A percentile compares a stretch with the other conserved stretches of the same genome.
Evolutionary conservation across 139 green algal species (phyloP).

Genomic region (Edaphochlamys debaryana): DNA sequence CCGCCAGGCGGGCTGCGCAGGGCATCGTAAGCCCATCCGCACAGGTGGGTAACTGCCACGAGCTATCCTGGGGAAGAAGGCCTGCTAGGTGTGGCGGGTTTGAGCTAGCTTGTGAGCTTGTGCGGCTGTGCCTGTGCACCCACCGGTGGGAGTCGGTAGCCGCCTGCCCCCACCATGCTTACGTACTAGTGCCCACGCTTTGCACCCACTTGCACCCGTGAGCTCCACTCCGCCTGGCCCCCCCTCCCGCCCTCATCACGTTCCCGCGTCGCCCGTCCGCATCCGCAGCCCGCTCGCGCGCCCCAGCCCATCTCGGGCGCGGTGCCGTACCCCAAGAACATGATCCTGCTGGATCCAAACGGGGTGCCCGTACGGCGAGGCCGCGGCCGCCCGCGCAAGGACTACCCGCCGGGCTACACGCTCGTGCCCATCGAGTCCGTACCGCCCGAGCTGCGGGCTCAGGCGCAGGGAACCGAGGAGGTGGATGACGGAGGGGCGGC

Average conservation of each 20-base stretch:
- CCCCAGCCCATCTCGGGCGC: background rate
- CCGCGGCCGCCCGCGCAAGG: slow-evolving; percentile 34
- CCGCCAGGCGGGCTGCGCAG: no score
- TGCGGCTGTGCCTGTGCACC: no score
- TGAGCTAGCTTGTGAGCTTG: no score
- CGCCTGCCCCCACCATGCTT: no score
- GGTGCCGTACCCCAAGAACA: slow-evolving; percentile 36
- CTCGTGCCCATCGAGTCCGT: background rate
- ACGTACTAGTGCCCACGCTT: no score
- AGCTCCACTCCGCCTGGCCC: background rate
- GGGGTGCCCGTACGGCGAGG: slow-evolving; percentile 1
- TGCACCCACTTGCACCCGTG: no score
- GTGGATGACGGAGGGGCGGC: background rate
- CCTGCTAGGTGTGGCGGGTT: no score
- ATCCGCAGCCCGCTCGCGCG: background rate
- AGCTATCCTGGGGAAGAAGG: no score
- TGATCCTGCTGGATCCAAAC: slow-evolving; percentile 29
- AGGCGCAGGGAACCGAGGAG: background rate
- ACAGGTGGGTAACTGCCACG: no score
- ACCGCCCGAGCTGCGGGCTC: slow-evolving; percentile 1
- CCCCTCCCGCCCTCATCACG: background rate
- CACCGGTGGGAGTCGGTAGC: no score
- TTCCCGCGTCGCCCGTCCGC: background rate
- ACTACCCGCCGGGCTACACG: slow-evolving; percentile 21
- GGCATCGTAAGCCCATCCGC: no score